Percentiles rank a stretch among this genome's conserved stretches.
Conservation (phyloP, 2,329 filamentous ascomycete species). For the Apiospora malaysiana region DNA sequence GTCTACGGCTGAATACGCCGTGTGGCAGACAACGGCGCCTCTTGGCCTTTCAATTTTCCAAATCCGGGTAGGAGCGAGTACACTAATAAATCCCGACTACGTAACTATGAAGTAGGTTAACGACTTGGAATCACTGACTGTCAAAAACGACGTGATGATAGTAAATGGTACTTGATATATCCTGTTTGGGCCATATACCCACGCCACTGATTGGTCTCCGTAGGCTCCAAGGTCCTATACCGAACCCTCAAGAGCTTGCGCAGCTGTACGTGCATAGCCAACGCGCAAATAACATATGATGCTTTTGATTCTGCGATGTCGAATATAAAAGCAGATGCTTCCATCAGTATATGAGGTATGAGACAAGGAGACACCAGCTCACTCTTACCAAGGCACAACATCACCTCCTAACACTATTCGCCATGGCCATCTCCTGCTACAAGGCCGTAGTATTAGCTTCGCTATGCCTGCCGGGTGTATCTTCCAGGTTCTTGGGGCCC, state of each 20-base stretch:
- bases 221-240: background rate
- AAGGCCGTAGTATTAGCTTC: conserved; percentile 16
- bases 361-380: background rate
- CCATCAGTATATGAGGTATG: background rate
- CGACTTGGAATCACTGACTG: background rate
- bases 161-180: background rate
- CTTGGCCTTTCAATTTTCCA: background rate
- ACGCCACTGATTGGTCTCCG: background rate
- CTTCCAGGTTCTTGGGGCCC: conserved; percentile 36
- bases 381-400: background rate
- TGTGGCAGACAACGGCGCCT: background rate
- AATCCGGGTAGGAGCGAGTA: background rate
- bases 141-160: background rate
- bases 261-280: background rate
- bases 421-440: background rate
- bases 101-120: background rate
- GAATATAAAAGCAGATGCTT: background rate
- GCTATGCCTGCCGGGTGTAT: conserved; percentile 21
- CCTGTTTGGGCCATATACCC: background rate
- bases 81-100: background rate
- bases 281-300: background rate
- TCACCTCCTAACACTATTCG: background rate
- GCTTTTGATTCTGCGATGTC: background rate
- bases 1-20: background rate
- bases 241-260: background rate